Conservation (phyloP, 805 yeast genomes). For the Metschnikowia santaceciliae region DNA sequence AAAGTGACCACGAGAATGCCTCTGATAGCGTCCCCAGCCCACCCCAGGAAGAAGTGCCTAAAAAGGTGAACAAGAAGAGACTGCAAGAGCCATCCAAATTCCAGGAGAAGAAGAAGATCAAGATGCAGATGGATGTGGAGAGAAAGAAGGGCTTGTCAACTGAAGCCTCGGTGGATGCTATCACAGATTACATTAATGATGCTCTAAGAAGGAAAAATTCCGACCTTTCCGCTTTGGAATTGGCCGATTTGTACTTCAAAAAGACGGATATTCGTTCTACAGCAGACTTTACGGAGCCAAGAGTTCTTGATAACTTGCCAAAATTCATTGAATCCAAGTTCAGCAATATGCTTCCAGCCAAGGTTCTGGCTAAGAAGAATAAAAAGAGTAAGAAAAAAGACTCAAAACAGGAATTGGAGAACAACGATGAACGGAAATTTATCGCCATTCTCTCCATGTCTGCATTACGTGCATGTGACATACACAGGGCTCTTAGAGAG, state of each 20-base stretch:
- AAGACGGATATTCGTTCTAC: slow-evolving; percentile 59
- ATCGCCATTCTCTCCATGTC: slow-evolving; percentile 63
- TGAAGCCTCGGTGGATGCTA: slow-evolving; percentile 48
- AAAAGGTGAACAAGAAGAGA: slow-evolving; percentile 18
- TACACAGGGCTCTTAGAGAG: slow-evolving; percentile 57
- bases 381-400: slow-evolving; percentile 25
- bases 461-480: slow-evolving; percentile 83
- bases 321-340: slow-evolving; percentile 52
- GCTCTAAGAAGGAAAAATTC: slow-evolving; percentile 57
- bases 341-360: slow-evolving; percentile 40
- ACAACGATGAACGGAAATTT: slow-evolving; percentile 36
- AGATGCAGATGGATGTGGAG: slow-evolving; percentile 60
- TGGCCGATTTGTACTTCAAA: slow-evolving; percentile 59
- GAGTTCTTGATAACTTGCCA: slow-evolving; percentile 54
- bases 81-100: slow-evolving; percentile 38
- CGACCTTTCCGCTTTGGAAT: slow-evolving; percentile 71
- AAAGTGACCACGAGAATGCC: slow-evolving; percentile 13
- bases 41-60: background rate
- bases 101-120: slow-evolving; percentile 61
- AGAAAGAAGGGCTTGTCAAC: slow-evolving; percentile 54
- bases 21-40: background rate
- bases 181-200: slow-evolving; percentile 65
- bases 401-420: slow-evolving; percentile 18
- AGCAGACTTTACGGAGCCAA: slow-evolving; percentile 46
- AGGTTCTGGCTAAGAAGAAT: slow-evolving; percentile 24